Conservation (phyloP, 2,329 filamentous ascomycete genomes). For the Endoconidiophora laricicola region DNA sequence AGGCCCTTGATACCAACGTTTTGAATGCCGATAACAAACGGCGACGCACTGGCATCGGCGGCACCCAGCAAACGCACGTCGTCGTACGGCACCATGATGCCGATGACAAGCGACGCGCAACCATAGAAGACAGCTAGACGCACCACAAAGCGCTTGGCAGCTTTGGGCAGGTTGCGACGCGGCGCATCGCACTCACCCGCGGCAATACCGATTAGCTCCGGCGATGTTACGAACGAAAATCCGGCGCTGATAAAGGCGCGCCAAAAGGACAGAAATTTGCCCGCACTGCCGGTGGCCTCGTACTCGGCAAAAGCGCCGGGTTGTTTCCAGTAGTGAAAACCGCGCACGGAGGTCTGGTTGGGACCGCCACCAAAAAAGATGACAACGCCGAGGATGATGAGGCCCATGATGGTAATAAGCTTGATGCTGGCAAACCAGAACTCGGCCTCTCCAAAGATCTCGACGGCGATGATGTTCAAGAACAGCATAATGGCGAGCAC, state of each 20-base stretch:
- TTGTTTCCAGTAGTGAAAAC: conserved; percentile 24
- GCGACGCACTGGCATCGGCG: conserved; percentile 43
- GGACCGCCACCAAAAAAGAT: conserved; percentile 40
- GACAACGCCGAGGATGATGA: conserved; percentile 39
- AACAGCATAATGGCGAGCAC: conserved; percentile 35
- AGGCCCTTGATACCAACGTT: conserved; percentile 45
- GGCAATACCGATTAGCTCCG: conserved; percentile 46
- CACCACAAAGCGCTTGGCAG: conserved; percentile 43
- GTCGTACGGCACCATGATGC: conserved; percentile 47
- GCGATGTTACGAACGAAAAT: conserved; percentile 45
- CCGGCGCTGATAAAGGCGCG: conserved; percentile 38
- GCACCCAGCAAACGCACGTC: conserved; percentile 41
- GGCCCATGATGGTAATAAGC: conserved; percentile 39
- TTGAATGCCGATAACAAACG: conserved; percentile 52
- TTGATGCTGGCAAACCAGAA: conserved; percentile 47
- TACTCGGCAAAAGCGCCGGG: conserved; percentile 32
- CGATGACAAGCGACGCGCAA: conserved; percentile 42
- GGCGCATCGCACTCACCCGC: conserved; percentile 50
- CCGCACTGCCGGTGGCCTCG: conserved; percentile 27
- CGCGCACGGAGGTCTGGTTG: conserved; percentile 30
- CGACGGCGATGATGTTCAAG: conserved; percentile 40
- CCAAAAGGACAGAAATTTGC: conserved; percentile 43
- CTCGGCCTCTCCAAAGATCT: conserved; percentile 43
- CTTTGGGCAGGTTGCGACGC: conserved; percentile 49
- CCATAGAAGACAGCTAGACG: conserved; percentile 49